Evolutionary conservation across 805 yeast species (phyloP).

Genomic region (Dipodascopsis tothii): DNA sequence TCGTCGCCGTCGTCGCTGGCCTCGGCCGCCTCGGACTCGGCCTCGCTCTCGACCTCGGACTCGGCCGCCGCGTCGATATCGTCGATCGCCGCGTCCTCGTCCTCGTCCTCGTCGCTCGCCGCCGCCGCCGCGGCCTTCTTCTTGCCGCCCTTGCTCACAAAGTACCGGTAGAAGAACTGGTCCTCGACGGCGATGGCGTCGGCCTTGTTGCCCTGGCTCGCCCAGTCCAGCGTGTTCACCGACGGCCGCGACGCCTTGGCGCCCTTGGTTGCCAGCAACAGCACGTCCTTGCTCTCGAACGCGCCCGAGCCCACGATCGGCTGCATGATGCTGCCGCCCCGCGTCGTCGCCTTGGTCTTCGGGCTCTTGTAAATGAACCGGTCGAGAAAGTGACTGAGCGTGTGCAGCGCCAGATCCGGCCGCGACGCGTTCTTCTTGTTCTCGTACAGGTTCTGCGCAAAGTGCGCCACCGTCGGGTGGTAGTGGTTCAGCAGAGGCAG

Average conservation of each 20-base stretch:
- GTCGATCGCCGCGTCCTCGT: constrained; percentile 23
- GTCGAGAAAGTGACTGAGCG: constrained; percentile 85
- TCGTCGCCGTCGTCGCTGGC: constrained; percentile 34
- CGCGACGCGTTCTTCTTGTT: constrained; percentile 42
- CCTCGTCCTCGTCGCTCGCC: constrained; percentile 29
- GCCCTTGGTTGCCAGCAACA: constrained; percentile 29
- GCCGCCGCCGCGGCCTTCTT: constrained; percentile 23
- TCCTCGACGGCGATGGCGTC: constrained; percentile 78
- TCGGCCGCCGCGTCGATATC: constrained; percentile 22
- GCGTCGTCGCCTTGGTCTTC: constrained; percentile 61
- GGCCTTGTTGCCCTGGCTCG: constrained; percentile 42
- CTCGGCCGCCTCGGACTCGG: constrained; percentile 25
- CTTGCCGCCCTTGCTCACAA: constrained; percentile 27
- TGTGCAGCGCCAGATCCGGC: constrained; percentile 86
- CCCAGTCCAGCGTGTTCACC: constrained; percentile 81
- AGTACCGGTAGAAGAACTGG: constrained; percentile 44
- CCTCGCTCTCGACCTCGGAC: constrained; percentile 28
- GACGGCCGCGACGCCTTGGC: constrained; percentile 58
- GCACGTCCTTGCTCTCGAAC: constrained; percentile 25
- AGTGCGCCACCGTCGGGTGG: constrained; percentile 85
- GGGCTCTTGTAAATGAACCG: constrained; percentile 92
- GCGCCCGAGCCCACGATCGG: constrained; percentile 53
- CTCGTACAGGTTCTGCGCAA: constrained; percentile 58
- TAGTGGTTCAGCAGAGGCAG: constrained; percentile 66
- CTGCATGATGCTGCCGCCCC: constrained; percentile 94